Base-by-base conservation (phyloP, 345 rosid genomes). In the Mallotus nudiflorus region DNA sequence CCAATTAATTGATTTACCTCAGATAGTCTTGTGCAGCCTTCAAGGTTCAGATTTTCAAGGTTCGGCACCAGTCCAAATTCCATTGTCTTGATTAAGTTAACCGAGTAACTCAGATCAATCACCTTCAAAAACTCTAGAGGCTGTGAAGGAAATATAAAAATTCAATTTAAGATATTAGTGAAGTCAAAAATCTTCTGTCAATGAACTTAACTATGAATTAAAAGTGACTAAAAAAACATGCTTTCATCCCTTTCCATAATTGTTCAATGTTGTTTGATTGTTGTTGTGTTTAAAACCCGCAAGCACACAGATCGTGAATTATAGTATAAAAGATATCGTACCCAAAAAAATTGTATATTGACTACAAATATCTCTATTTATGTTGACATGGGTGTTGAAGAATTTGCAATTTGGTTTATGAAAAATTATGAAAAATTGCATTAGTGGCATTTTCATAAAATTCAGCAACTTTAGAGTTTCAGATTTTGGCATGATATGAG, bases 1-100 rank as follows among this genome's bases (percentile, higher is more conserved):
- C 73, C 49, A 55, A 77, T 62, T 11, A 70, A 66, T 13, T 62
- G 35, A 25, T 37, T 53, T 29, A 77, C 28, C 39, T 77, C 46
- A 18, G 4, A 22, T 9, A 77, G n/a, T 29, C 53, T 72, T 54
- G 13, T 52, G 52, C 75, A 66, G 4, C 68, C 65, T 19, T 2
- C 28, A 22, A 74, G 65, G 44, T 22, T 53, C 65, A 74, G 27
- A 9, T 31, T 45, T 52, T 73, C 46, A 12, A 73, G 75, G 5
- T 65, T 57, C 1, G 69, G 68, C 2, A 45, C 33, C 0, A 22
- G 5, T 62, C 18, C 27, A 25, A 78, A 35, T n/a, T 74, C 72
- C 0, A 50, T 58, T 10, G 57, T 51, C 50, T 22, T 61, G 4
- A 18, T 11, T 2, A 78, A 52, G 24, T 37, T 55, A 20, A 58